These are phyloP conservation scores for Periconia sp. DNA, from an alignment of 2,329 filamentous ascomycete genomes.

Conservation along the genomic window DNA sequence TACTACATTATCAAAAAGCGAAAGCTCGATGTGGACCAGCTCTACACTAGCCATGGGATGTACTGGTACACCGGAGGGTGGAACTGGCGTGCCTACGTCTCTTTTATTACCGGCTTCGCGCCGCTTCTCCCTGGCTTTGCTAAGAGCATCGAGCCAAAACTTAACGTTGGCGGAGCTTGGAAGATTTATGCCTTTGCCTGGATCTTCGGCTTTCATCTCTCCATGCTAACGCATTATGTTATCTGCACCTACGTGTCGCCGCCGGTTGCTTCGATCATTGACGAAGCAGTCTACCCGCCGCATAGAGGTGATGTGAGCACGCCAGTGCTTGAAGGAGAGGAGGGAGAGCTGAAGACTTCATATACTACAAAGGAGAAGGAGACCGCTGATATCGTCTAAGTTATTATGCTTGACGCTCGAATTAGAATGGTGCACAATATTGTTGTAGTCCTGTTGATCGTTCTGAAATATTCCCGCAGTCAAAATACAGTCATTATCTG, in stretches of 20 bases:
- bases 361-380: conserved; percentile 35
- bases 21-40: conserved; percentile 41
- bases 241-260: conserved; percentile 50
- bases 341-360: conserved; percentile 22
- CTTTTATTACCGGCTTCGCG: conserved; percentile 39
- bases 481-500: not conserved
- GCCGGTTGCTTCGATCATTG: conserved; percentile 39
- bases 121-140: conserved; percentile 47
- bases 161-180: conserved; percentile 49
- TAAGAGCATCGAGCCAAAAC: conserved; percentile 44
- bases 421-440: no score
- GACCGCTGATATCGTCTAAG: conserved; percentile 14
- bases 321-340: conserved; percentile 28
- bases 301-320: conserved; percentile 36
- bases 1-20: conserved; percentile 44
- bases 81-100: conserved; percentile 43
- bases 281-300: conserved; percentile 46
- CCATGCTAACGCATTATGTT: conserved; percentile 45
- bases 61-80: conserved; percentile 42
- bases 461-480: no score
- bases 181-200: conserved; percentile 52
- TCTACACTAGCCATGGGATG: conserved; percentile 39
- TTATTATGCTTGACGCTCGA: not conserved
- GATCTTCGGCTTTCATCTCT: conserved; percentile 49
- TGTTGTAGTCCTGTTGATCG: no score